Evolutionary conservation across 495 filamentous ascomycete species (phyloP).

Genomic region (Entonaema liquescens): DNA sequence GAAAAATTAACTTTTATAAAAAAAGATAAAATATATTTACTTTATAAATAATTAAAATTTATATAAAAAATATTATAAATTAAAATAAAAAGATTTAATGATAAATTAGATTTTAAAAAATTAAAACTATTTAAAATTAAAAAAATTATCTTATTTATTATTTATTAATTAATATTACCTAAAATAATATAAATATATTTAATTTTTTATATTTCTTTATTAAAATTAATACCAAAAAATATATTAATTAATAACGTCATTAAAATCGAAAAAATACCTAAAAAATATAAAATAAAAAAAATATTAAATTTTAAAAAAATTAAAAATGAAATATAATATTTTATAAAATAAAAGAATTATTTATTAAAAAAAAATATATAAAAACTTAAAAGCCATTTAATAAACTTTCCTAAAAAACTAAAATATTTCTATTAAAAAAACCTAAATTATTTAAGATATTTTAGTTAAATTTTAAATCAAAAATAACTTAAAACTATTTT

Average conservation of each 20-base stretch:
- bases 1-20: neutral
- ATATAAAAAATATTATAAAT: neutral
- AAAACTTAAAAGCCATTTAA: neutral
- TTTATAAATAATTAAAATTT: neutral
- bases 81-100: too few relatives aligned
- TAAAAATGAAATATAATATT: neutral
- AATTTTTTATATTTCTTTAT: neutral
- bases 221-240: neutral
- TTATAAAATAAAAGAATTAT: neutral
- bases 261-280: neutral
- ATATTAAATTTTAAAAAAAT: neutral
- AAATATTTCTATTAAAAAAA: neutral
- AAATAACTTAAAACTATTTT: too few relatives aligned
- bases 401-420: neutral
- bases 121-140: neutral
- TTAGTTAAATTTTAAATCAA: too few relatives aligned
- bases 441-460: too few relatives aligned
- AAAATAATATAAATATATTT: neutral
- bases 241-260: neutral
- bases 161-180: neutral
- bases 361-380: neutral
- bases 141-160: neutral
- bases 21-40: neutral
- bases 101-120: too few relatives aligned
- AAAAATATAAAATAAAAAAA: neutral